Evolutionary conservation across 805 yeast species (phyloP), one percentile per base, ranked within the genome.

Genomic region (Candida silvatica): DNA sequence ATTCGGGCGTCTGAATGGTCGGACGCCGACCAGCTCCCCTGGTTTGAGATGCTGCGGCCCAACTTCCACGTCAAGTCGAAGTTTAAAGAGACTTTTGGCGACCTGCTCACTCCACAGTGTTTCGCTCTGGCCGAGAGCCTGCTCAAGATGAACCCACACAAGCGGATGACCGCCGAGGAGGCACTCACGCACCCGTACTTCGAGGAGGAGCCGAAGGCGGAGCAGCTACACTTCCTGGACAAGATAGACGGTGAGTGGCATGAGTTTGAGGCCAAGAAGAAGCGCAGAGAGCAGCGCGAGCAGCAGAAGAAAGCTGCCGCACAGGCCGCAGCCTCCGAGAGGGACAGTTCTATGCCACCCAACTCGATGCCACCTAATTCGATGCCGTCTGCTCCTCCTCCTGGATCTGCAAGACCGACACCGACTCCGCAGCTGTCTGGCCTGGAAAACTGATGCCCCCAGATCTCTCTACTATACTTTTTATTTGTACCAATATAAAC

Each of bases 221-320:
- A 70, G 41, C 75, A 77, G 5, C 62, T 85, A 26, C 54, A 61
- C 8, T 67, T 77, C 36, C 64, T 80, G 43, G 61, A 66, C 20
- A 65, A 66, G n/a, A 57, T 77, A 20, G 63, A 66, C 37, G 94
- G 92, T 3, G 97, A 94, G 56, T 90, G 97, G 92, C 98, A 90
- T 53, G 98, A 90, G 52, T 90, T 81, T 56, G 98, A 90, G 50
- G 92, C 95, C 3, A 87, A 90, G 56, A 80, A 77, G 60, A 71
- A 81, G 47, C 65, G 84, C 42, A 61, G 80, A 39, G 29, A 33
- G 14, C 45, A 38, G 18, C 47, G 54, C 20, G 57, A 49, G 30
- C 38, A 31, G 15, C 40, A 34, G 12, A 28, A 29, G 16, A 36
- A 34, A n/a, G n/a, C n/a, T n/a, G n/a, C n/a, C n/a, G n/a, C n/a